Percentiles rank a stretch among this genome's conserved stretches.
Conservation (phyloP, 2,329 filamentous ascomycete species). For the Graphilbum sp. region DNA sequence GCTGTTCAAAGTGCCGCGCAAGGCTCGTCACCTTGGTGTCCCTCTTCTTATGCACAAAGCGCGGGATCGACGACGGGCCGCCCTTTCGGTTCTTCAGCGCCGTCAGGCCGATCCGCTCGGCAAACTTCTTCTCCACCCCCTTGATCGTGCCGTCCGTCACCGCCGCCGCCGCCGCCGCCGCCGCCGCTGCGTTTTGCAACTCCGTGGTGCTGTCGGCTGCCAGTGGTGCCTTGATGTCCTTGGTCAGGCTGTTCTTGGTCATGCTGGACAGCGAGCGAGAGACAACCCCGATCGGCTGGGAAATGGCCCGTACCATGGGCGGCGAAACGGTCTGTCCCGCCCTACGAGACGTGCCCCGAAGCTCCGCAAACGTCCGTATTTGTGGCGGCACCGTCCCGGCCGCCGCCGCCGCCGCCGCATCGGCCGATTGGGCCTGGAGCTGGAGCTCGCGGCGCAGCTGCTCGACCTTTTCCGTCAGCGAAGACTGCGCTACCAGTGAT, state of each 20-base stretch:
- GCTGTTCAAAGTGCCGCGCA: conserved; percentile 88
- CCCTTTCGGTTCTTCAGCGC: conserved; percentile 45
- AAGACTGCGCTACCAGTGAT: conserved; percentile 3
- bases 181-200: conserved; percentile 14
- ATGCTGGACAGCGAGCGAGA: conserved; percentile 28
- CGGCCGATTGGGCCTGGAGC: conserved; percentile 14
- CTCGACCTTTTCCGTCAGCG: conserved; percentile 29
- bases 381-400: background rate
- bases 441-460: conserved; percentile 35
- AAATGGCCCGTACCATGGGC: conserved; percentile 35
- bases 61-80: conserved; percentile 65
- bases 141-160: conserved; percentile 5
- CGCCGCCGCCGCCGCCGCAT: conserved; percentile 15
- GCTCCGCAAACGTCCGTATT: conserved; percentile 8
- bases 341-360: conserved; percentile 22
- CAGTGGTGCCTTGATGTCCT: conserved; percentile 18
- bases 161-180: too few species aligned
- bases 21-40: conserved; percentile 76
- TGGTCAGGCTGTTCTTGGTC: conserved; percentile 22
- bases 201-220: conserved; percentile 9
- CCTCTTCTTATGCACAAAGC: conserved; percentile 63
- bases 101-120: conserved; percentile 52
- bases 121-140: conserved; percentile 59
- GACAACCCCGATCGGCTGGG: conserved; percentile 31
- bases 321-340: conserved; percentile 29